Evolutionary conservation across 2,329 filamentous ascomycete species (phyloP).

Genomic region (Colletotrichum theobromicola): DNA sequence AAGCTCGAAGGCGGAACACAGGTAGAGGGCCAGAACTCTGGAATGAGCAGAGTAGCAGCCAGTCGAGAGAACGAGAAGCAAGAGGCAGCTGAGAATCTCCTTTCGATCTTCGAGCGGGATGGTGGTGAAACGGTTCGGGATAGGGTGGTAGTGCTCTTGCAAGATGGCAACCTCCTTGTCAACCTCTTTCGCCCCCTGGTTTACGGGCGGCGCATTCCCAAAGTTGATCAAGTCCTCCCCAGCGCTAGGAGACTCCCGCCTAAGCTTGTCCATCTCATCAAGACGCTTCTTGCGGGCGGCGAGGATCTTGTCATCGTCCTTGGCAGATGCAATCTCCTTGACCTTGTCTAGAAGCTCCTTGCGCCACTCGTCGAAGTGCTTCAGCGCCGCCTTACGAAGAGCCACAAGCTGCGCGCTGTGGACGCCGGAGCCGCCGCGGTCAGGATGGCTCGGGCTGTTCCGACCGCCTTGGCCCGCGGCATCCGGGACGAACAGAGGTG

Average conservation of each 20-base stretch:
- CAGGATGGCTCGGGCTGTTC: slow-evolving; percentile 12
- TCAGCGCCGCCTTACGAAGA: slow-evolving; percentile 60
- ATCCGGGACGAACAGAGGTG: slow-evolving; percentile 28
- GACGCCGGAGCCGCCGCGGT: slow-evolving; percentile 18
- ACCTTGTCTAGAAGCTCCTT: slow-evolving; percentile 72
- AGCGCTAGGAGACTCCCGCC: slow-evolving; percentile 36
- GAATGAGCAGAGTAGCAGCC: slow-evolving; percentile 80
- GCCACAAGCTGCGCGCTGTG: slow-evolving; percentile 26
- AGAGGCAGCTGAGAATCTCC: slow-evolving; percentile 71
- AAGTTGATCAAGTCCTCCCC: slow-evolving; percentile 48
- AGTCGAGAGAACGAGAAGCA: slow-evolving; percentile 73
- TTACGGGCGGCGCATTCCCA: slow-evolving; percentile 30
- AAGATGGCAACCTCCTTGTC: slow-evolving; percentile 48
- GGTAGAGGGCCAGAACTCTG: slow-evolving; percentile 68
- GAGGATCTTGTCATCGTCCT: slow-evolving; percentile 52
- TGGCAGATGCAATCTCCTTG: slow-evolving; percentile 66
- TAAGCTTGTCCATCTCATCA: slow-evolving; percentile 44
- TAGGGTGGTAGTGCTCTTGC: slow-evolving; percentile 57
- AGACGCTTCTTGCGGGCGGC: slow-evolving; percentile 51
- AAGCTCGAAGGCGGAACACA: slow-evolving; percentile 71
- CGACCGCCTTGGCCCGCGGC: slow-evolving; percentile 3
- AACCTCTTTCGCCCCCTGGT: slow-evolving; percentile 31
- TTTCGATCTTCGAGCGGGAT: slow-evolving; percentile 63
- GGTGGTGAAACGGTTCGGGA: slow-evolving; percentile 58
- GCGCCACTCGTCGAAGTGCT: slow-evolving; percentile 80